Conservation (phyloP, 164 flowering plant species). For the Hamamelis virginiana region DNA sequence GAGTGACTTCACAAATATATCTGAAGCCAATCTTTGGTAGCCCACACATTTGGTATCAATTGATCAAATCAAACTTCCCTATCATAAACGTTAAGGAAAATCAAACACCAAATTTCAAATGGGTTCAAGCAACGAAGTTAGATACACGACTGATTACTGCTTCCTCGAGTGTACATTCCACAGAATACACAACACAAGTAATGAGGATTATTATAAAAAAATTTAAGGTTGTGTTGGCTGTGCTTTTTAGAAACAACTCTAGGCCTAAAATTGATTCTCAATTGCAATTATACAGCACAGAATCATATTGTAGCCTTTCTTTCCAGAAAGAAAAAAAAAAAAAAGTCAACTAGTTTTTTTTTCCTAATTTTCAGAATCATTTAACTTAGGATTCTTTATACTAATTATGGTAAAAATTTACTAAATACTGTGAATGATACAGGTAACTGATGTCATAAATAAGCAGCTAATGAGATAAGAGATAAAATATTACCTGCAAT, state of each 20-base stretch:
- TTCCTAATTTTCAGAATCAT: no score
- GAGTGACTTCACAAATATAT: no score
- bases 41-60: no score
- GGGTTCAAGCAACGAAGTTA: background rate
- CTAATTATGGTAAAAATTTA: background rate
- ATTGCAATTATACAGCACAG: background rate
- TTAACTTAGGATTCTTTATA: no score
- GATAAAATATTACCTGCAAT: constrained; percentile 52
- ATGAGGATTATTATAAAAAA: background rate
- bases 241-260: background rate
- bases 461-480: background rate
- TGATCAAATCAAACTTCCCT: background rate
- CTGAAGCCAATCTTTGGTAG: no score
- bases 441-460: background rate
- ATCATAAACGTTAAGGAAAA: background rate
- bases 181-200: background rate
- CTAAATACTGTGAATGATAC: background rate
- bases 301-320: background rate
- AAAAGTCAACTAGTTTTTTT: no score
- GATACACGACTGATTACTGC: background rate
- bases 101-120: background rate
- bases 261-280: background rate
- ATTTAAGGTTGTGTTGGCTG: background rate
- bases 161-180: background rate
- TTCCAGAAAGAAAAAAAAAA: background rate